These are phyloP conservation scores for Strobilomyces dryophilus DNA, from an alignment of 768 basidiomycete genomes.

Conservation along the genomic window DNA sequence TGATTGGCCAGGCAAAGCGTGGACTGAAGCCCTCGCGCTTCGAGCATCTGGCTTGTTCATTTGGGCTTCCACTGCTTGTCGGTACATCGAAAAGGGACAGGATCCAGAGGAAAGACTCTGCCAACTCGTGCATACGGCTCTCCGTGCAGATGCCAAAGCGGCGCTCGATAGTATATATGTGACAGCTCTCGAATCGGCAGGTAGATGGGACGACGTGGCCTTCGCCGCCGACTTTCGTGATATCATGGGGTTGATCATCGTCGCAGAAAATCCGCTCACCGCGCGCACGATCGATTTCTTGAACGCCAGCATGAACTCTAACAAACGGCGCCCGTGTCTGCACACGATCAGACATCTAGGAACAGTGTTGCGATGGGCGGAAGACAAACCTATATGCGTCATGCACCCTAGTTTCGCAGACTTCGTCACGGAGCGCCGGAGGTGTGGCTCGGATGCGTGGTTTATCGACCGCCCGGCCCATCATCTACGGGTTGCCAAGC, in stretches of 20 bases:
- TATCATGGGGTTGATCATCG: conserved; percentile 29
- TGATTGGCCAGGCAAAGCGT: conserved; percentile 28
- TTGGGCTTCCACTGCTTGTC: conserved; percentile 32
- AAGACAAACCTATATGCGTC: conserved; percentile 26
- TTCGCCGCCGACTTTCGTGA: conserved; percentile 31
- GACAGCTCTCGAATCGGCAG: conserved; percentile 29
- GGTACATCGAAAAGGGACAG: conserved; percentile 29
- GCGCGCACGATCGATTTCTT: conserved; percentile 25
- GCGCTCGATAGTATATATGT: conserved; percentile 28
- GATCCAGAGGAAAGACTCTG: conserved; percentile 29
- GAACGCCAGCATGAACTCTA: conserved; percentile 11
- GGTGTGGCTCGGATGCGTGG: conserved; percentile 28
- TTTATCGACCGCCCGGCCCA: conserved; percentile 25
- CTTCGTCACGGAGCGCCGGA: conserved; percentile 29
- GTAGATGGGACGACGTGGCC: conserved; percentile 27
- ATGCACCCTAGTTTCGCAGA: conserved; percentile 34
- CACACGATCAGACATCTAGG: conserved; percentile 29
- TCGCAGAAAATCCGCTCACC: conserved; percentile 27
- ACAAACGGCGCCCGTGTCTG: conserved; percentile 23
- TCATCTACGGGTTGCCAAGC: conserved; percentile 20
- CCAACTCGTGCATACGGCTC: conserved; percentile 16
- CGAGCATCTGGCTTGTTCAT: conserved; percentile 33
- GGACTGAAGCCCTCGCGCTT: conserved; percentile 14
- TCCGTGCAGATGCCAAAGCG: conserved; percentile 25
- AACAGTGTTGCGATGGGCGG: conserved; percentile 26